Base-by-base conservation (phyloP, 2,329 filamentous ascomycete species). In the Alternaria brassicae region DNA sequence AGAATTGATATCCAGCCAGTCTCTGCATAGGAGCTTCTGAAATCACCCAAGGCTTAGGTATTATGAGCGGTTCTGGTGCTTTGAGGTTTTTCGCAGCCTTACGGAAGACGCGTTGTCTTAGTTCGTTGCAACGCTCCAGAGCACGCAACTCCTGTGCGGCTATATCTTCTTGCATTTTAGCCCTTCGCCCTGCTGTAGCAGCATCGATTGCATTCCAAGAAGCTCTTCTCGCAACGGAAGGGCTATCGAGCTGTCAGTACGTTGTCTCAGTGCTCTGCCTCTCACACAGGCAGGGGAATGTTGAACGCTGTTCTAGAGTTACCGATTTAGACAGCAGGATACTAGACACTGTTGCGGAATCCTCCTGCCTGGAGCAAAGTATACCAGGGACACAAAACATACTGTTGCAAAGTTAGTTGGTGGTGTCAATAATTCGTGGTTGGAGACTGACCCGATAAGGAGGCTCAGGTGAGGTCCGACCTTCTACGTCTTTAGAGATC, bases 161-260 rank as follows among this genome's bases (percentile, higher is more conserved):
- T 48, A 34, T 25, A 0, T 12, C 5, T 8, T 34, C 17, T 32
- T 36, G 44, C 8, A 23, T 25, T 12, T 48, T 34, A 19, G 30
- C 44, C 15, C 10, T 2, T 4, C 15, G 6, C 23, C 17, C 15
- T 25, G 27, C 19, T n/a, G 3, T 53, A 21, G 19, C 37, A 19
- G 37, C 37, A 30, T 41, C 49, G 3, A 53, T 53, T 27, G 49
- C 49, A 21, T 34, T 10, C 49, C 49, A 53, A 13, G 49, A 53
- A 30, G 19, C 36, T 42, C n/a, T 15, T 42, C 27, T 40, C 25
- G 8, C 15, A 19, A 39, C 17, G 10, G 37, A 15, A 41, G 37
- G 49, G 19, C 37, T 53, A 7, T 8, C n/a, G 19, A 37, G n/a
- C 7, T 19, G n/a, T 37, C 19, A 37, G 34, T n/a, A n/a, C 21